Percentiles rank a stretch among this genome's conserved stretches.
phyloP scores from a whole-genome alignment of 2,329 filamentous ascomycete genomes.

The Sarocladiaceae sp. region DNA sequence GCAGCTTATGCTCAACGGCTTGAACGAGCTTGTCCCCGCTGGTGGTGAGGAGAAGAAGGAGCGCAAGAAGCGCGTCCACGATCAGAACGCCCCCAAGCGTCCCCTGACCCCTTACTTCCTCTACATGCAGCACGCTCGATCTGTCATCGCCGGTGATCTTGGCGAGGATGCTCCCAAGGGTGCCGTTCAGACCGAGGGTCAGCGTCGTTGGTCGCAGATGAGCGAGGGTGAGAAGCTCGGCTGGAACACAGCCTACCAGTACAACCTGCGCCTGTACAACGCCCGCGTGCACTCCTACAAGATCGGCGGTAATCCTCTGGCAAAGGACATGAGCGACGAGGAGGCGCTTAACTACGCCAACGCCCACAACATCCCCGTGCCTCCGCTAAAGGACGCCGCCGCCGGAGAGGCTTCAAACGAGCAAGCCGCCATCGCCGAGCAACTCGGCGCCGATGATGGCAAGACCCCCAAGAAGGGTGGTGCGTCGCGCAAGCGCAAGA shows the following conservation, averaged over 20 bases:
- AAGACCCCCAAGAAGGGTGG: constrained; percentile 56
- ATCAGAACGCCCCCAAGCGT: constrained; percentile 92
- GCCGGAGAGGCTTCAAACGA: constrained; percentile 31
- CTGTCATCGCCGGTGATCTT: constrained; percentile 73
- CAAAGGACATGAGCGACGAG: constrained; percentile 55
- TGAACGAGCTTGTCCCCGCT: constrained; percentile 33
- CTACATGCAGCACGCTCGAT: constrained; percentile 83
- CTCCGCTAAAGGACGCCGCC: constrained; percentile 36
- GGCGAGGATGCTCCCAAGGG: constrained; percentile 72
- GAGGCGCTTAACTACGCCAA: constrained; percentile 57
- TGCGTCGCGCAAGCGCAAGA: constrained; percentile 50
- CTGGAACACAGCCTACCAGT: constrained; percentile 62
- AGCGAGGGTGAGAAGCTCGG: constrained; percentile 63
- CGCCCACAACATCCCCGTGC: constrained; percentile 47
- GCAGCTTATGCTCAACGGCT: constrained; percentile 35
- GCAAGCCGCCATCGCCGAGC: constrained; percentile 52
- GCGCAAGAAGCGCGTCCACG: constrained; percentile 78
- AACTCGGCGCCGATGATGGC: constrained; percentile 39
- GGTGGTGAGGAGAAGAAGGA: constrained; percentile 69
- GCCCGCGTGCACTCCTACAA: constrained; percentile 61
- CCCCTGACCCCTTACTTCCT: constrained; percentile 93
- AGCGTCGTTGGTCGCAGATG: constrained; percentile 79
- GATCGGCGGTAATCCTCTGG: constrained; percentile 44
- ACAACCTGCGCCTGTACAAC: constrained; percentile 60
- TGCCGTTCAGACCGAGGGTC: constrained; percentile 82